A percentile compares a stretch with the other conserved stretches of the same genome.
These are phyloP conservation scores for Bipolaris zeicola DNA, from an alignment of 2,329 filamentous ascomycete genomes.

Conservation along the genomic window DNA sequence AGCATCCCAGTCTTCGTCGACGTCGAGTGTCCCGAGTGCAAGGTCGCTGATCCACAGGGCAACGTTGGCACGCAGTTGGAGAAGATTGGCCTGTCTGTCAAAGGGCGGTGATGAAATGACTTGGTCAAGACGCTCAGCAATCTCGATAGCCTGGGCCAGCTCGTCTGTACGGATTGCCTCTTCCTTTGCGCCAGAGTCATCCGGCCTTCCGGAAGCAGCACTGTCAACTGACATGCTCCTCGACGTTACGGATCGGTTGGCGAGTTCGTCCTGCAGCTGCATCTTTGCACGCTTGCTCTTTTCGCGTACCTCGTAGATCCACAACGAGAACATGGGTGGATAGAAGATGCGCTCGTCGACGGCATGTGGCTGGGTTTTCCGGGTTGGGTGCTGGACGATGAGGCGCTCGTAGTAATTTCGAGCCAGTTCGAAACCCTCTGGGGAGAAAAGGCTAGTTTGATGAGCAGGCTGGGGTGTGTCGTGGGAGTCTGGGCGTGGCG, in stretches of 20 bases:
- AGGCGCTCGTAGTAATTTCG: constrained; percentile 77
- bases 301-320: constrained; percentile 75
- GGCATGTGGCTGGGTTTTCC: constrained; percentile 65
- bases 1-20: constrained; percentile 25
- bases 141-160: constrained; percentile 63
- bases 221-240: constrained; percentile 23
- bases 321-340: constrained; percentile 77
- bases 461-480: background rate
- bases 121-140: constrained; percentile 73
- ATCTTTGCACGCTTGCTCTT: constrained; percentile 57
- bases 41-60: constrained; percentile 78
- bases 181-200: constrained; percentile 21
- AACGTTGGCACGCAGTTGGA: constrained; percentile 74
- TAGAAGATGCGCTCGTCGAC: constrained; percentile 78
- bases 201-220: constrained; percentile 5
- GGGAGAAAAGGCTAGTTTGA: constrained; percentile 30
- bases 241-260: constrained; percentile 9
- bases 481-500: background rate
- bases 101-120: constrained; percentile 73
- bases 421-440: constrained; percentile 61
- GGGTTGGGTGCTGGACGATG: constrained; percentile 72
- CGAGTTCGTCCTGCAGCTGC: constrained; percentile 7
- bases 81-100: constrained; percentile 67
- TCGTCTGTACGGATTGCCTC: constrained; percentile 57
- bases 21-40: constrained; percentile 43